Conservation (phyloP, 768 basidiomycete species). For the Lepiota subincarnata region DNA sequence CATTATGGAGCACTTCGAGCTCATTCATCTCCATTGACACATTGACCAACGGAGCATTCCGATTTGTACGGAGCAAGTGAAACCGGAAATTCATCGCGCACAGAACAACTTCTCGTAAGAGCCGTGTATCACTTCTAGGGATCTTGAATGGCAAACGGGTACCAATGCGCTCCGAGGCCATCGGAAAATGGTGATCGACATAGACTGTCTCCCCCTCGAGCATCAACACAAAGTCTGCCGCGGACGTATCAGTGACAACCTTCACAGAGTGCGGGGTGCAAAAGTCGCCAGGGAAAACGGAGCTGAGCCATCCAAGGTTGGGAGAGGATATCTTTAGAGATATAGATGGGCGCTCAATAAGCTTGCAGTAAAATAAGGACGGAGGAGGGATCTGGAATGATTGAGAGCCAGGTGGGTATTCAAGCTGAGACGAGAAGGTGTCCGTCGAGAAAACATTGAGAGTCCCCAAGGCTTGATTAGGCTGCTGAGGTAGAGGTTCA, state of each 20-base stretch:
- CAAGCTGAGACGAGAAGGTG: slow-evolving; percentile 21
- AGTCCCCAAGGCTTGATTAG: slow-evolving; percentile 20
- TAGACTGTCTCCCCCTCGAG: slow-evolving; percentile 16
- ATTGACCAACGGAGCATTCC: slow-evolving; percentile 14
- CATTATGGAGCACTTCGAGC: slow-evolving; percentile 18
- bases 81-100: slow-evolving; percentile 23
- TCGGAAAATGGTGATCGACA: slow-evolving; percentile 20
- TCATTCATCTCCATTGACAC: slow-evolving; percentile 29
- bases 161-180: slow-evolving; percentile 19
- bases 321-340: slow-evolving; percentile 22
- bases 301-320: slow-evolving; percentile 23
- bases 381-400: slow-evolving; percentile 12
- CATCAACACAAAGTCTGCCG: slow-evolving; percentile 19
- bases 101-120: slow-evolving; percentile 18
- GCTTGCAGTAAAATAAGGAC: slow-evolving; percentile 23
- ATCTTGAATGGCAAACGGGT: slow-evolving; percentile 18
- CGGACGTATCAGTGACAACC: slow-evolving; percentile 15
- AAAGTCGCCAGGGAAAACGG: slow-evolving; percentile 17
- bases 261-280: slow-evolving; percentile 11
- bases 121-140: slow-evolving; percentile 6
- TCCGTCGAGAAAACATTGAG: slow-evolving; percentile 19
- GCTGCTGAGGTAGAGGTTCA: slow-evolving; percentile 8
- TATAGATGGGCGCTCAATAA: slow-evolving; percentile 14
- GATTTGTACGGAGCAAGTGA: slow-evolving; percentile 23
- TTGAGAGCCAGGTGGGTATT: background rate